Evolutionary conservation across 805 yeast species (phyloP).

Genomic region (Maudiozyma barnettii): DNA sequence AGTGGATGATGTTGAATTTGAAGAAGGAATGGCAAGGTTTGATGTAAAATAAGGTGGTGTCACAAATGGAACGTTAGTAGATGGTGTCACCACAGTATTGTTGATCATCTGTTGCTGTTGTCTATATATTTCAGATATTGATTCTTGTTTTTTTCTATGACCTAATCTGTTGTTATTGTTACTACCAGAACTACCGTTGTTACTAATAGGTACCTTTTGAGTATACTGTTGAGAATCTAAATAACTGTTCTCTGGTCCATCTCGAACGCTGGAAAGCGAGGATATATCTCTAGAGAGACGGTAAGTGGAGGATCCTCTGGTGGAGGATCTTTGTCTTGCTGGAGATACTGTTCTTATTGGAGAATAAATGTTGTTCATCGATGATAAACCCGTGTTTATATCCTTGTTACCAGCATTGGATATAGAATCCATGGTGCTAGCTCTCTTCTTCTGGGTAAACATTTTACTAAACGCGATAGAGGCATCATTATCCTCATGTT

Average conservation of each 20-base stretch:
- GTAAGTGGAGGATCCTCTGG: conserved; percentile 18
- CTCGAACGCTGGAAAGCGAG: conserved; percentile 14
- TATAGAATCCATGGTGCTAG: conserved; percentile 25
- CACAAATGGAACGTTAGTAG: conserved; percentile 2
- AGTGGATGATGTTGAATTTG: conserved; percentile 8
- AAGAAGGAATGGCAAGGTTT: conserved; percentile 1
- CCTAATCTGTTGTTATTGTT: conserved; percentile 7
- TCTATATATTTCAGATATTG: conserved; percentile 20
- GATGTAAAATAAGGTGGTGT: conserved; percentile 9
- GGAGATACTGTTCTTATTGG: conserved; percentile 26
- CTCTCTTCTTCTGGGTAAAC: conserved; percentile 23
- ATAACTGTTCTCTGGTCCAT: conserved; percentile 10
- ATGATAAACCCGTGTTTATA: conserved; percentile 11
- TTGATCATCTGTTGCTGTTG: conserved; percentile 1
- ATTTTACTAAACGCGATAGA: conserved; percentile 29
- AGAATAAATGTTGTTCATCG: conserved; percentile 20
- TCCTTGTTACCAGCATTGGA: conserved; percentile 1
- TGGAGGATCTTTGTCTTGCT: conserved; percentile 24
- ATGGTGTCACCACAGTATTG: conserved; percentile 7
- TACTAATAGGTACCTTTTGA: not conserved
- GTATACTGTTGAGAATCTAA: conserved; percentile 16
- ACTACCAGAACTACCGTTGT: not conserved
- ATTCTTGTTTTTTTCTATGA: conserved; percentile 26
- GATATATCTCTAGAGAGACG: conserved; percentile 23
- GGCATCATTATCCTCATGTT: conserved; percentile 28